phyloP scores from a whole-genome alignment of 495 filamentous ascomycete species.

The Podospora fimiseda region DNA sequence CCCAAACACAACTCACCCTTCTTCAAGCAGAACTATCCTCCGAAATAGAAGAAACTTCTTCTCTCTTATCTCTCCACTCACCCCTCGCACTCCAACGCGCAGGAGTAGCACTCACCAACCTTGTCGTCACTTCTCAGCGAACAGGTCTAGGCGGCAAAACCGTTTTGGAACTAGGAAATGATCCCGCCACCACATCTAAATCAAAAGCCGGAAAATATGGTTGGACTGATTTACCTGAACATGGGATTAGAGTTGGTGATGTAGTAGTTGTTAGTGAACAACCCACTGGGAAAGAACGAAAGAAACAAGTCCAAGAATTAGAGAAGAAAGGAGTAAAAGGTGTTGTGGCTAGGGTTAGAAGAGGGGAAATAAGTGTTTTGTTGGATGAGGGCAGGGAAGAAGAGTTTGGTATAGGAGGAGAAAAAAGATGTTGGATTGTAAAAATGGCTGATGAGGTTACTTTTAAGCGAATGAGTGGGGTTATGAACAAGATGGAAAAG shows the following conservation, averaged over 20 bases:
- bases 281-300: slow-evolving; percentile 61
- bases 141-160: slow-evolving; percentile 87
- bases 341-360: slow-evolving; percentile 67
- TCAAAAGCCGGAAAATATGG: slow-evolving; percentile 6
- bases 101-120: slow-evolving; percentile 79
- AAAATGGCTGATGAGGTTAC: slow-evolving; percentile 96
- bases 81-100: slow-evolving; percentile 73
- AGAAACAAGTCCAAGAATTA: slow-evolving; percentile 60
- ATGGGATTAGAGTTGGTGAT: slow-evolving; percentile 83
- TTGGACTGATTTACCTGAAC: slow-evolving; percentile 55
- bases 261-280: slow-evolving; percentile 77
- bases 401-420: slow-evolving; percentile 45
- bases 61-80: slow-evolving; percentile 62
- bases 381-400: slow-evolving; percentile 54
- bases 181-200: slow-evolving; percentile 52
- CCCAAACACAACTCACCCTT: slow-evolving; percentile 68
- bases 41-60: slow-evolving; percentile 66
- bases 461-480: slow-evolving; percentile 73
- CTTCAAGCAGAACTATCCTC: slow-evolving; percentile 71
- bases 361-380: slow-evolving; percentile 63
- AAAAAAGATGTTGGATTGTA: slow-evolving; percentile 60
- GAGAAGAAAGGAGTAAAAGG: slow-evolving; percentile 64
- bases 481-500: slow-evolving; percentile 73
- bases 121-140: slow-evolving; percentile 68
- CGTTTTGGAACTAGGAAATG: slow-evolving; percentile 71